phyloP scores from a whole-genome alignment of 2,329 filamentous ascomycete genomes.

The Pezicula carpinea region DNA sequence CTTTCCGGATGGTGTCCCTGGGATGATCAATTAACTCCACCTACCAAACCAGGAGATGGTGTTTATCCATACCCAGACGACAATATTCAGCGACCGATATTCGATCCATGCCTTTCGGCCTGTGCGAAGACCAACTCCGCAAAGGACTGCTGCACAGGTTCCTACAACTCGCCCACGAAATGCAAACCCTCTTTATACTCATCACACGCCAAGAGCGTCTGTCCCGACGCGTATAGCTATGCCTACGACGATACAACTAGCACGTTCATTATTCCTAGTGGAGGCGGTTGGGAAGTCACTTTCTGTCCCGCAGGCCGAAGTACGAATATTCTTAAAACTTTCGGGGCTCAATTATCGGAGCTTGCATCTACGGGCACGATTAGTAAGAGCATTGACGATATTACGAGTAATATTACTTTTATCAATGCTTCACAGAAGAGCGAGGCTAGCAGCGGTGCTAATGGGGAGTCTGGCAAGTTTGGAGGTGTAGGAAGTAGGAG shows the following conservation, averaged over 20 bases:
- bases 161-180: conserved; percentile 55
- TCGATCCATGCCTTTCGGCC: conserved; percentile 74
- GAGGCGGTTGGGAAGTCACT: conserved; percentile 72
- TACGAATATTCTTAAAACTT: conserved; percentile 52
- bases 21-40: conserved; percentile 66
- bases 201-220: conserved; percentile 65
- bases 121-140: conserved; percentile 65
- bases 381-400: conserved; percentile 28
- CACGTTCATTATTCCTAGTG: conserved; percentile 59
- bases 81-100: conserved; percentile 62
- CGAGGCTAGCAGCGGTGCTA: conserved; percentile 9
- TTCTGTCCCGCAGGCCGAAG: conserved; percentile 66
- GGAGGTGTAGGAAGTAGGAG: conserved; percentile 11
- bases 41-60: conserved; percentile 66
- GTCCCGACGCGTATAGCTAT: conserved; percentile 81
- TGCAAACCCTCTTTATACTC: conserved; percentile 68
- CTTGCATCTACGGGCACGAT: conserved; percentile 40
- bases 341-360: conserved; percentile 43
- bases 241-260: conserved; percentile 56
- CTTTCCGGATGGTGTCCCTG: conserved; percentile 74
- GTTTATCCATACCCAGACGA: conserved; percentile 79
- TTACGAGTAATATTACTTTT: conserved; percentile 30
- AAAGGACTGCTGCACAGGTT: conserved; percentile 71
- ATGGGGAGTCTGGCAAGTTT: conserved; percentile 3
- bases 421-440: conserved; percentile 16